Evolutionary conservation across 345 rosid genomes (phyloP), one percentile per base, ranked within the genome.

Genomic region (Noccaea caerulescens): DNA sequence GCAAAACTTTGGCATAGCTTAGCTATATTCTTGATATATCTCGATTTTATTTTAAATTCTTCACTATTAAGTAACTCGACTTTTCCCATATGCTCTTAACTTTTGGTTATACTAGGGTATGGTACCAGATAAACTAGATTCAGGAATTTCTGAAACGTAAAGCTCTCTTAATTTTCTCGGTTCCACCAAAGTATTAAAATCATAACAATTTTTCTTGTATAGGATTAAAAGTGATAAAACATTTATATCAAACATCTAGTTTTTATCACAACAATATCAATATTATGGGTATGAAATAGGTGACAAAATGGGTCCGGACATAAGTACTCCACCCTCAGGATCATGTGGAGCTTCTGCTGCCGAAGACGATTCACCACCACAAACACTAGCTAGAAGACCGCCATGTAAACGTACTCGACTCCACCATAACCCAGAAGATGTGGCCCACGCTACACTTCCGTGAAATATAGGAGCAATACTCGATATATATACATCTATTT

Each of bases 321-420:
- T 69, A 47, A 7, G 36, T 6, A 69, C 66, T 37, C 73, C 73
- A 8, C 66, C 66, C n/a, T 69, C 58, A 58, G 50, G 73, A 47
- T 69, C 73, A 27, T 58, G 66, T 49, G 58, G 66, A 58, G 66
- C 73, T 47, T 38, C 42, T 47, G 58, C 5, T 47, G 47, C 57
- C 1, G 14, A 36, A n/a, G 53, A 69, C 0, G 38, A 23, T 16
- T 20, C 72, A 54, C 23, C 6, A 8, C 18, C 57, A 49, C 56
- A 69, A 37, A 16, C 46, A 58, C 47, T 57, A 23, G 16, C 57
- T 11, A 58, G 6, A 51, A 69, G 57, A 57, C 47, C 33, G 34
- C 73, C 65, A 34, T 69, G 73, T 69, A 58, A 47, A 58, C 56
- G 57, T 36, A 56, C 73, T 58, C 49, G 38, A 47, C 25, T 36